Evolutionary conservation across 139 green algal genomes (phyloP).

Genomic region (Coccomyxa sp.): DNA sequence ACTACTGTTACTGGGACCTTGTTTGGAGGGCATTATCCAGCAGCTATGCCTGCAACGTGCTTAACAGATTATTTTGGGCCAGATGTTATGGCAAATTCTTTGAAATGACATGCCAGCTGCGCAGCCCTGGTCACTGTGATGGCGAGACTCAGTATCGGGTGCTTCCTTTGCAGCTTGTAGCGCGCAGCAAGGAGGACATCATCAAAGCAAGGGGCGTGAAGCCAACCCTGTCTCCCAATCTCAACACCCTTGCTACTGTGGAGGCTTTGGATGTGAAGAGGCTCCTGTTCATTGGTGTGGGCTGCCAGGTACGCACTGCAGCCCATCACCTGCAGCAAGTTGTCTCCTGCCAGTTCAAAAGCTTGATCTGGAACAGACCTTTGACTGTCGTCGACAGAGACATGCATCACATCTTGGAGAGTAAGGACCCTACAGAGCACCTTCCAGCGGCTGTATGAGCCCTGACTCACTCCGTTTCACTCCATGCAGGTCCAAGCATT

Average conservation of each 20-base stretch:
- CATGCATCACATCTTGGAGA: not conserved
- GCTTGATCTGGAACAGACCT: not conserved
- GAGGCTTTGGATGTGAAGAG: slow-evolving; percentile 77
- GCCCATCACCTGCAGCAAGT: no score
- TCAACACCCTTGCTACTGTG: slow-evolving; percentile 90
- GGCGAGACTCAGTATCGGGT: no score
- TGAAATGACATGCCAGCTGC: no score
- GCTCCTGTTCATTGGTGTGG: slow-evolving; percentile 94
- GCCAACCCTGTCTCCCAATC: slow-evolving; percentile 85
- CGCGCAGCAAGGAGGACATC: slow-evolving; percentile 81
- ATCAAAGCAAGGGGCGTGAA: slow-evolving; percentile 87
- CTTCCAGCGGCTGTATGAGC: not conserved
- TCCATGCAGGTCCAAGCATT: slow-evolving; percentile 80
- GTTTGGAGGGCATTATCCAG: no score
- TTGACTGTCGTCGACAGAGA: no score
- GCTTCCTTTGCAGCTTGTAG: slow-evolving; percentile 59
- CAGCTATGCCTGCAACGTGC: no score
- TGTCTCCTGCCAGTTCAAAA: not conserved
- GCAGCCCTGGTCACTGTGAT: no score
- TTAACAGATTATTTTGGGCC: no score
- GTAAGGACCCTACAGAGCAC: not conserved
- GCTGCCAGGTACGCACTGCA: slow-evolving; percentile 73
- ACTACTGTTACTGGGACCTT: no score
- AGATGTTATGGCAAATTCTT: no score
- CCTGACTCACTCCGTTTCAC: no score